Base-by-base conservation (phyloP, 495 filamentous ascomycete genomes). In the Xylaria cubensis region DNA sequence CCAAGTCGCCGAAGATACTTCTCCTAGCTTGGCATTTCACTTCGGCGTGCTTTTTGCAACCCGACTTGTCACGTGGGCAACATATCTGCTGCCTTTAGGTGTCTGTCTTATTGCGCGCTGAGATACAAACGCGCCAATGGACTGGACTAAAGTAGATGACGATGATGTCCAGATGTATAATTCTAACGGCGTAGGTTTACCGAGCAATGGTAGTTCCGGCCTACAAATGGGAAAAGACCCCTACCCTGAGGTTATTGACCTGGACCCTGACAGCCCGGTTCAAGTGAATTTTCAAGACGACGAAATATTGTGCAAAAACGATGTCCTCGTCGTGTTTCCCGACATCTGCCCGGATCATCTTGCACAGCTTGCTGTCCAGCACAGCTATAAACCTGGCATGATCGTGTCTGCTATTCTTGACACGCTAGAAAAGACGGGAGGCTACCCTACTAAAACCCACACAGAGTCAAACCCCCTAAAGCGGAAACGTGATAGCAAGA, bases 291-390 rank as follows among this genome's bases (percentile, higher is more conserved):
- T 2, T 12, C 26, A 44, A 17, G 34, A 39, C 12, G 63, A 66
- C 32, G 64, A 72, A 17, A 21, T 46, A 24, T 44, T 63, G 12
- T 81, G 75, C 72, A 74, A 75, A 48, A 70, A 77, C 32, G 67
- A 46, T 19, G 74, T 82, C n/a, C 67, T 75, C 44, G 46, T 48
- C 9, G 69, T 79, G 9, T 84, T 86, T 64, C 82, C 84, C 0
- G 78, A 85, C 51, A 82, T 86, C 8, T 84, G 81, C 61, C 78
- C 41, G 0, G 67, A 81, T 0, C 79, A 81, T 55, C 65, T 83
- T 1, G 32, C 64, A 7, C 32, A 68, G 8, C 26, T 78, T n/a
- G 67, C 51, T 1, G 6, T 42, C 4, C 58, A 74, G 24, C 55
- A 76, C 58, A 26, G 26, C 0, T 73, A 79, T 44, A 44, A 79